phyloP scores from a whole-genome alignment of 1,284 basidiomycete genomes.

The Cryptococcus jaspeensis region DNA sequence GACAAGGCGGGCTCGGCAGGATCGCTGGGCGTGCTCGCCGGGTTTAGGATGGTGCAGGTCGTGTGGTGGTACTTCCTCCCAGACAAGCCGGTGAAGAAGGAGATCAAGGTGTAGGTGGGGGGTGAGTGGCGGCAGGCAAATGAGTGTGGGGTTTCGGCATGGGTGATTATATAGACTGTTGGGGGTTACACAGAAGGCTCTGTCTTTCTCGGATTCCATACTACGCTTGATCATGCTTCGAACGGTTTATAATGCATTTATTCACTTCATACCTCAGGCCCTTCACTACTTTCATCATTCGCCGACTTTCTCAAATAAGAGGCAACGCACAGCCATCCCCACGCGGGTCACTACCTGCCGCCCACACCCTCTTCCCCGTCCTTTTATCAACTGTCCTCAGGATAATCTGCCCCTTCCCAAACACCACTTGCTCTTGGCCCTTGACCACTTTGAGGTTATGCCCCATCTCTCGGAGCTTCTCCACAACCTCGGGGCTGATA shows the following conservation, averaged over 20 bases:
- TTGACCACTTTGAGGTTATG: slow-evolving; percentile 65
- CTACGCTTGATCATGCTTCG: no score
- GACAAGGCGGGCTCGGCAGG: slow-evolving; percentile 55
- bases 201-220: no score
- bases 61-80: slow-evolving; percentile 69
- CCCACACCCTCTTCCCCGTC: slow-evolving; percentile 28
- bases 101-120: slow-evolving; percentile 5
- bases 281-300: no score
- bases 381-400: slow-evolving; percentile 18
- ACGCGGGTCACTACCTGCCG: slow-evolving; percentile 27
- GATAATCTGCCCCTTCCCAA: slow-evolving; percentile 33
- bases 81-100: slow-evolving; percentile 19
- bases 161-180: no score
- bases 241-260: no score
- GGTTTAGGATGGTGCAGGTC: slow-evolving; percentile 63
- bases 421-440: slow-evolving; percentile 23
- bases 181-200: no score
- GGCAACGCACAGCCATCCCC: slow-evolving; percentile 31
- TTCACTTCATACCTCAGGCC: no score
- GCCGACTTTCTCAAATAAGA: no score
- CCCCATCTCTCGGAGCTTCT: slow-evolving; percentile 73
- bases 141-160: no score
- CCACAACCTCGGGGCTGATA: slow-evolving; percentile 62
- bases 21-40: slow-evolving; percentile 67
- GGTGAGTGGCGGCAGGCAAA: not conserved